These are phyloP conservation scores for Chalciporus piperatus DNA, from an alignment of 768 basidiomycete genomes.

Conservation along the genomic window DNA sequence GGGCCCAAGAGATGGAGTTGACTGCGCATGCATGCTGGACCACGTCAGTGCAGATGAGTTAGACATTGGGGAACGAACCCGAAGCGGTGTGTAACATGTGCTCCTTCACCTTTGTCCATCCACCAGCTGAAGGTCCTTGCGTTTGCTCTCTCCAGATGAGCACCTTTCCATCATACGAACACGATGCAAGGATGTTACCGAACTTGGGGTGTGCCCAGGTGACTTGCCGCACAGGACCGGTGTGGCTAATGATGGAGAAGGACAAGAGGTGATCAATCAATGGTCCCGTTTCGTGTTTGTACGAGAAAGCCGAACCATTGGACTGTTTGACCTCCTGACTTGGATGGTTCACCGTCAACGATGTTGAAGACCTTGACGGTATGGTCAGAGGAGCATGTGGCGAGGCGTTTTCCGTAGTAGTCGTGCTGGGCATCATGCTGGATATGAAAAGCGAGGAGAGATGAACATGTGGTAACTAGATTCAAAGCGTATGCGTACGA, in stretches of 20 bases:
- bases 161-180: slow-evolving; percentile 97
- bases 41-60: slow-evolving; percentile 34
- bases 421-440: slow-evolving; percentile 98
- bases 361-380: slow-evolving; percentile 96
- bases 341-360: slow-evolving; percentile 79
- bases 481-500: slow-evolving; percentile 47
- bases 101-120: slow-evolving; percentile 95
- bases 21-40: slow-evolving; percentile 45
- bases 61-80: slow-evolving; percentile 52
- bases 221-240: slow-evolving; percentile 97
- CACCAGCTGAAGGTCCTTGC: slow-evolving; percentile 47
- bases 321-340: slow-evolving; percentile 66
- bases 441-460: neutral
- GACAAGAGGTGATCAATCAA: neutral
- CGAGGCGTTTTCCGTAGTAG: slow-evolving; percentile 95
- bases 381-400: slow-evolving; percentile 94
- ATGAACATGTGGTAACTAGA: neutral
- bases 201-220: slow-evolving; percentile 99
- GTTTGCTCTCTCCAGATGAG: slow-evolving; percentile 95
- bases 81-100: slow-evolving; percentile 92
- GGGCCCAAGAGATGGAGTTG: slow-evolving; percentile 98
- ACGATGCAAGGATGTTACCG: slow-evolving; percentile 95
- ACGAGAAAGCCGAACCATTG: slow-evolving; percentile 57
- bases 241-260: slow-evolving; percentile 62
- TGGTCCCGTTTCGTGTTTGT: too few species aligned